Percentiles rank a stretch among this genome's conserved stretches.
Conservation (phyloP, 805 yeast species). For the Candida sithepensis region DNA sequence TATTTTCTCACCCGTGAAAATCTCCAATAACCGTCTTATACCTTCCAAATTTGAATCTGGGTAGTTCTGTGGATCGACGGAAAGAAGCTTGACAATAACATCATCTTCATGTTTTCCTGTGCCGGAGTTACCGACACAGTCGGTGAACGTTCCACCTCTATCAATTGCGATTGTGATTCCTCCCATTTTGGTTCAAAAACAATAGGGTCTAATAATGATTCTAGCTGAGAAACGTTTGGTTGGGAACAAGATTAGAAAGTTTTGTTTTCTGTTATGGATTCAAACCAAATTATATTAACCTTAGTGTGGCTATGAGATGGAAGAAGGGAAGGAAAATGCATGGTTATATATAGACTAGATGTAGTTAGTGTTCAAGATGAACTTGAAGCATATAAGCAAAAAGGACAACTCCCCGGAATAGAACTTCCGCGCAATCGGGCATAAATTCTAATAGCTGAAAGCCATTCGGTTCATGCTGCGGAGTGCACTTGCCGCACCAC, state of each 20-base stretch:
- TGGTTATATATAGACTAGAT: no score
- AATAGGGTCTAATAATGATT: no score
- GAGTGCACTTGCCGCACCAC: no score
- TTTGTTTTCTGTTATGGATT: no score
- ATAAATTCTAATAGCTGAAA: no score
- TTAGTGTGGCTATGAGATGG: no score
- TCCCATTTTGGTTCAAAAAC: constrained; percentile 7
- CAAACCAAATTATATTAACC: no score
- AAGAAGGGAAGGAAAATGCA: no score
- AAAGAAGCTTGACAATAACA: constrained; percentile 69
- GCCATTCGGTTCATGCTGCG: no score
- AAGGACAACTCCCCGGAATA: not conserved
- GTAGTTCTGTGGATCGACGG: constrained; percentile 87
- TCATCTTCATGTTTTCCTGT: constrained; percentile 49
- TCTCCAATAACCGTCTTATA: constrained; percentile 71
- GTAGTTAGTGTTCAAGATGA: no score
- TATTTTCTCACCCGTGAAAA: constrained; percentile 47
- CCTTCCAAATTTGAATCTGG: constrained; percentile 93
- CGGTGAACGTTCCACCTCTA: constrained; percentile 92
- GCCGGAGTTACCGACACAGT: constrained; percentile 55
- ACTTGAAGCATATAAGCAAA: not conserved
- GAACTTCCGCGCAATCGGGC: not conserved
- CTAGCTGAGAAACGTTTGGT: no score
- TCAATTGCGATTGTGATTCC: constrained; percentile 42
- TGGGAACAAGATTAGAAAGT: no score